Evolutionary conservation across 2,329 filamentous ascomycete species (phyloP).

Genomic region (Colletotrichum camelliae): DNA sequence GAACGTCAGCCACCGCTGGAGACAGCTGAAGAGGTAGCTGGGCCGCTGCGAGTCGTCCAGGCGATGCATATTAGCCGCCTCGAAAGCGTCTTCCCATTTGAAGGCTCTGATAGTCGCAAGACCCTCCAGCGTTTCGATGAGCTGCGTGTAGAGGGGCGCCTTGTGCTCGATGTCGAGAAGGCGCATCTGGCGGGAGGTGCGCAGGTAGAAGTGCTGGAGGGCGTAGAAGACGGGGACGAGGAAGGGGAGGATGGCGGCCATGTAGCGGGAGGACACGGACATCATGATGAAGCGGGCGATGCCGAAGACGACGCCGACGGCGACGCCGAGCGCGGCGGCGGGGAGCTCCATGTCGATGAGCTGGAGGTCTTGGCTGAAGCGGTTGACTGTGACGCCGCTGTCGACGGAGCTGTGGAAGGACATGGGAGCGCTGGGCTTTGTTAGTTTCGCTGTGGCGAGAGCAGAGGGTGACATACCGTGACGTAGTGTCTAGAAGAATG

Average conservation of each 20-base stretch:
- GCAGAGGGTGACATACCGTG: conserved; percentile 5
- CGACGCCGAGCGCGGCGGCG: conserved; percentile 23
- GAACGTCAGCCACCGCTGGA: conserved; percentile 58
- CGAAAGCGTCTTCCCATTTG: conserved; percentile 47
- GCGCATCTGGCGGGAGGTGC: conserved; percentile 42
- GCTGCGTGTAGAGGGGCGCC: conserved; percentile 38
- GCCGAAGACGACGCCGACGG: conserved; percentile 12
- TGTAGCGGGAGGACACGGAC: conserved; percentile 33
- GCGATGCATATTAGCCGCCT: conserved; percentile 42
- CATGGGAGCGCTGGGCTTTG: conserved; percentile 15
- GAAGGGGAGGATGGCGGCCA: conserved; percentile 35
- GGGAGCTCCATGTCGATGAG: conserved; percentile 28
- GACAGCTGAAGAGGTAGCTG: conserved; percentile 53
- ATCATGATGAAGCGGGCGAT: conserved; percentile 24
- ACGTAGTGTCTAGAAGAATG: conserved; percentile 28
- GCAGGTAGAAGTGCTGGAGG: conserved; percentile 37
- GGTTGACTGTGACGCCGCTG: conserved; percentile 26
- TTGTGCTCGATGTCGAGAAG: conserved; percentile 41
- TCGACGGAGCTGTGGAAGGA: conserved; percentile 24
- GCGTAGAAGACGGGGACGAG: conserved; percentile 31
- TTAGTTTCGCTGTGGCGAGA: background rate
- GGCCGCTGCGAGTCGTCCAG: conserved; percentile 55
- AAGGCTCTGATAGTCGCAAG: conserved; percentile 54
- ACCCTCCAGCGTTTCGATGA: conserved; percentile 51
- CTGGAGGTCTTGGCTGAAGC: conserved; percentile 26